Evolutionary conservation across 2,329 filamentous ascomycete species (phyloP), one percentile per base, ranked within the genome.

Genomic region (Claviceps arundinis): DNA sequence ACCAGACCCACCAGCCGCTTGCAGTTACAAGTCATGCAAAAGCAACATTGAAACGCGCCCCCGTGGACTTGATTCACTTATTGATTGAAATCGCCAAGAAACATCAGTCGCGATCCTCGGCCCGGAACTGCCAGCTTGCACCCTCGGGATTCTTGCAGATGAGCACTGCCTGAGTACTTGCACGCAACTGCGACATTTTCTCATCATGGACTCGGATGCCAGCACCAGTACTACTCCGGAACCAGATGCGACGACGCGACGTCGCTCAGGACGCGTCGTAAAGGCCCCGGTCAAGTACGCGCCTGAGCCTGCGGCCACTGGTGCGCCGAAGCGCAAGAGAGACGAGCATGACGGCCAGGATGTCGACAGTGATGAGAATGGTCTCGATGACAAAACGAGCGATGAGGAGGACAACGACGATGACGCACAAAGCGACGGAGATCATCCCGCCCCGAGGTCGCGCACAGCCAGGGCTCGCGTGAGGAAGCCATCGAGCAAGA

Each of bases 241-340:
- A 52, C 69, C 71, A 55, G 71, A 74, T 56, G 68, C 70, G 54
- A 71, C 73, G 62, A 72, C 74, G 68, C 76, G 77, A 73, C 82
- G 83, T 66, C 79, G 81, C 58, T 86, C 82, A 40, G 80, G 81
- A 79, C 81, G 81, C 78, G 80, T 81, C 70, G 74, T 80, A 56
- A 78, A 72, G 62, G 73, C 71, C 38, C 79, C 80, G 46, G 65
- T 75, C 62, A 82, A 82, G 64, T 84, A 80, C 67, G 71, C 71
- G 53, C 75, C 78, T 51, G 75, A 82, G 55, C 55, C 61, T 51
- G 53, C 63, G 43, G 58, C 58, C 58, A 62, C 70, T 51, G 59
- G 68, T 46, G 69, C 70, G 43, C 63, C 73, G 48, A 84, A 83
- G 68, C 76, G 81, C 65, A 84, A 84, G 68, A 73, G 77, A 56